Conservation (phyloP, 169 alveolate genomes). For the Haemoproteus tartakovskyi region DNA sequence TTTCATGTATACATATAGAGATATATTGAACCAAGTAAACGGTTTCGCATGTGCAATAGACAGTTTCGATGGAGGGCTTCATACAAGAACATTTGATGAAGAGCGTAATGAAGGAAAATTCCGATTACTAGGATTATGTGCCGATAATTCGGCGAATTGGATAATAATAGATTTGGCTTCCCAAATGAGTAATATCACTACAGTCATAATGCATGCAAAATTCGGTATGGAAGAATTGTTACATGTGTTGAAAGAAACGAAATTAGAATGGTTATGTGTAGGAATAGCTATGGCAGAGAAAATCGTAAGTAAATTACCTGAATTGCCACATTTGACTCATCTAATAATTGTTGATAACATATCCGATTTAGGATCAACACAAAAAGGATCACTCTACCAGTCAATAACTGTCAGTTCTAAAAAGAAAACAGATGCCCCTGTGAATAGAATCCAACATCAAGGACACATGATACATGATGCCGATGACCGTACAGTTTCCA, state of each 20-base stretch:
- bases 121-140: conserved; percentile 31
- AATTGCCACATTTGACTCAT: conserved; percentile 23
- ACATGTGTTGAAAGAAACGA: conserved; percentile 21
- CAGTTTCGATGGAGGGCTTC: conserved; percentile 30
- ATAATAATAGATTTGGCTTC: conserved; percentile 14
- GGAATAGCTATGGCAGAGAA: conserved; percentile 5
- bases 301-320: background rate
- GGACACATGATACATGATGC: too few species aligned
- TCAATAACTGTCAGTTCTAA: too few species aligned
- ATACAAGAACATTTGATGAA: conserved; percentile 8
- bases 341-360: conserved; percentile 17
- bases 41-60: background rate
- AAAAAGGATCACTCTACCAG: too few species aligned
- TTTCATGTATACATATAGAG: background rate
- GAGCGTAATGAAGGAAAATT: conserved; percentile 25
- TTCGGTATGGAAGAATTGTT: conserved; percentile 26
- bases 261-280: conserved; percentile 36
- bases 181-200: conserved; percentile 12
- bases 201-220: conserved; percentile 44
- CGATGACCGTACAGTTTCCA: too few species aligned
- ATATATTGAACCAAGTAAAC: background rate
- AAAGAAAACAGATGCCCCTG: too few species aligned
- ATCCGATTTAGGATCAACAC: background rate
- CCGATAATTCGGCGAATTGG: conserved; percentile 47
- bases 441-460: too few species aligned